Evolutionary conservation across 129 eudicot species (phyloP).

Genomic region (Chrysanthemum lavandulifolium): DNA sequence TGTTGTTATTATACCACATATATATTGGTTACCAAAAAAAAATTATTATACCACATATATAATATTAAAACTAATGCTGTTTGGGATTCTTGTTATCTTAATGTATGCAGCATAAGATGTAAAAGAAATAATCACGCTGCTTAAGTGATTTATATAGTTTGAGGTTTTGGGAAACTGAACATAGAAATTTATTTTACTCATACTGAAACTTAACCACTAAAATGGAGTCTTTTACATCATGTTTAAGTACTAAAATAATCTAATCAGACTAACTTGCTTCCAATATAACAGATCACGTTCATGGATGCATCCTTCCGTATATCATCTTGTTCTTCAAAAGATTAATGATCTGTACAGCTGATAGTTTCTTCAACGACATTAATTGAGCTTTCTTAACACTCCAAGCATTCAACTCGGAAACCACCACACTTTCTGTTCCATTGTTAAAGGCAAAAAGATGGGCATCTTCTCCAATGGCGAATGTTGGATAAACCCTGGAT

Average conservation of each 20-base stretch:
- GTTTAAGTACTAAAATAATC: neutral
- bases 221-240: neutral
- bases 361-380: neutral
- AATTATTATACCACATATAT: too few relatives aligned
- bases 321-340: too few relatives aligned
- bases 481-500: slow-evolving; percentile 65
- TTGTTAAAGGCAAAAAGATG: slow-evolving; percentile 48
- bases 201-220: neutral
- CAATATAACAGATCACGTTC: neutral
- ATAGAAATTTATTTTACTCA: too few relatives aligned
- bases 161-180: too few relatives aligned
- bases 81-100: too few relatives aligned
- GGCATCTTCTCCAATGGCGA: slow-evolving; percentile 42
- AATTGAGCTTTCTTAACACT: slow-evolving; percentile 30
- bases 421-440: slow-evolving; percentile 33
- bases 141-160: too few relatives aligned
- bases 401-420: slow-evolving; percentile 32
- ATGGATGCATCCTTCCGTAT: neutral
- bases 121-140: too few relatives aligned
- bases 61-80: too few relatives aligned
- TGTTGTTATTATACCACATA: too few relatives aligned
- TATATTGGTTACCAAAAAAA: too few relatives aligned
- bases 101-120: too few relatives aligned
- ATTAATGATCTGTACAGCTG: too few relatives aligned
- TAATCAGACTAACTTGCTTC: slow-evolving; percentile 7